These are phyloP conservation scores for Pythium scleroteichum DNA, from an alignment of 352 stramenopile species.

Conservation along the genomic window DNA sequence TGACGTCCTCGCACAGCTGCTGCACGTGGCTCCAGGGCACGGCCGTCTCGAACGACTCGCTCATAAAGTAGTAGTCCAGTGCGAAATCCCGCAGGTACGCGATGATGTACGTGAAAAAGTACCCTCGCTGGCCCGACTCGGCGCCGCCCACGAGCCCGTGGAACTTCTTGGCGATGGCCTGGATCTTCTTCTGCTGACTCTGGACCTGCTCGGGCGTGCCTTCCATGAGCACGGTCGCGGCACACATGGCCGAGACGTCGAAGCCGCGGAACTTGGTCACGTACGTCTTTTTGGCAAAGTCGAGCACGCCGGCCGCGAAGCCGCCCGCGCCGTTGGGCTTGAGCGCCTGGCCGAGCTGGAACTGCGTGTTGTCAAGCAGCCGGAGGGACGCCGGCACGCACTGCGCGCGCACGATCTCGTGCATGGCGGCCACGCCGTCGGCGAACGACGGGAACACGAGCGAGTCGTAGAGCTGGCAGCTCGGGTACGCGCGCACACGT, in stretches of 20 bases:
- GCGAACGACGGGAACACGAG: constrained; percentile 88
- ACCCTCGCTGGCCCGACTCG: constrained; percentile 88
- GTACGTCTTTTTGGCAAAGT: constrained; percentile 86
- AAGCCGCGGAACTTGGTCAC: constrained; percentile 79
- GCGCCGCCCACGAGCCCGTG: constrained; percentile 82
- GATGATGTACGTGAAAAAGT: constrained; percentile 95
- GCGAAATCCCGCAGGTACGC: constrained; percentile 94
- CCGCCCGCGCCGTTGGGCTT: constrained; percentile 60
- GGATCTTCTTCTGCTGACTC: constrained; percentile 54
- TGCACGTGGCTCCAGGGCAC: constrained; percentile 74
- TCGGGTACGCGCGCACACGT: constrained; percentile 84
- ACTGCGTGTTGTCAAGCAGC: constrained; percentile 95
- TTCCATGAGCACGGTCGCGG: constrained; percentile 88
- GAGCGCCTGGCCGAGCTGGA: constrained; percentile 92
- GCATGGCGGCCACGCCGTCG: constrained; percentile 77
- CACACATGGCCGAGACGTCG: constrained; percentile 77
- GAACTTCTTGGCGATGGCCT: constrained; percentile 70
- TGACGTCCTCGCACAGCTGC: constrained; percentile 59
- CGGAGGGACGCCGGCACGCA: constrained; percentile 87
- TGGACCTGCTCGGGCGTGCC: constrained; percentile 53
- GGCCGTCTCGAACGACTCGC: constrained; percentile 90
- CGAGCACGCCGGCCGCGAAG: constrained; percentile 53
- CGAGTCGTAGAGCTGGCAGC: constrained; percentile 87
- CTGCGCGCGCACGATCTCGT: constrained; percentile 68
- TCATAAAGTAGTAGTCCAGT: constrained; percentile 91